Evolutionary conservation across 2,329 filamentous ascomycete genomes (phyloP).

Genomic region (Trichophyton benhamiae): DNA sequence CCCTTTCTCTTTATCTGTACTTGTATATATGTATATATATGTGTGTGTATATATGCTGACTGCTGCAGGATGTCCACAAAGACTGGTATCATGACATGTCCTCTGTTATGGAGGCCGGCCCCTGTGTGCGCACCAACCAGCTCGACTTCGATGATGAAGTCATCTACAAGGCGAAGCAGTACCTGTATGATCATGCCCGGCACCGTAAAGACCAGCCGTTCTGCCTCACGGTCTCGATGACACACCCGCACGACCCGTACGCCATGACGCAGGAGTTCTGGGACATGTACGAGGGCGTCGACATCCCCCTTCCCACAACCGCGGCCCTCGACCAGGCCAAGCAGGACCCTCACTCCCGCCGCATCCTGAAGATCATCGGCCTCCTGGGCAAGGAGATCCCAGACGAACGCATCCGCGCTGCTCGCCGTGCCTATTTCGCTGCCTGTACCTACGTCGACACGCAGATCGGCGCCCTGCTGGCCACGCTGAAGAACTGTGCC

Average conservation of each 20-base stretch:
- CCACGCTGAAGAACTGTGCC: conserved; percentile 64
- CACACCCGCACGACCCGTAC: conserved; percentile 89
- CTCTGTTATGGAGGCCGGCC: conserved; percentile 79
- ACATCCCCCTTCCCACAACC: conserved; percentile 71
- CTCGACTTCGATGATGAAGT: conserved; percentile 94
- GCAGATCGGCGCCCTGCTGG: conserved; percentile 71
- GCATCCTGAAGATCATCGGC: conserved; percentile 74
- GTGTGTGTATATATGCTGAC: not conserved
- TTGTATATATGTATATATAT: not conserved
- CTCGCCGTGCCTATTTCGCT: conserved; percentile 80
- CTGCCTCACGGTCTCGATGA: conserved; percentile 80
- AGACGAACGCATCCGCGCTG: conserved; percentile 73
- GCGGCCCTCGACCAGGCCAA: conserved; percentile 61
- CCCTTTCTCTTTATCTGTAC: not conserved
- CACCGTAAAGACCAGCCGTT: conserved; percentile 67
- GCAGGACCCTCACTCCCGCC: conserved; percentile 76
- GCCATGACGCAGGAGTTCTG: conserved; percentile 89
- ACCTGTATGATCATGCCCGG: conserved; percentile 82
- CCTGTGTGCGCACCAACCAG: conserved; percentile 84
- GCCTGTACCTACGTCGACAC: conserved; percentile 90
- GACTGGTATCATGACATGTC: conserved; percentile 97
- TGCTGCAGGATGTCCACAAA: conserved; percentile 43
- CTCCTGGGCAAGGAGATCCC: conserved; percentile 73
- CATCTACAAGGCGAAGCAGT: conserved; percentile 82
- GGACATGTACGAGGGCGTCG: conserved; percentile 80